Percentiles rank a stretch among this genome's conserved stretches.
These are phyloP conservation scores for Avena atlantica DNA, from an alignment of 176 grass and related monocot species.

Conservation along the genomic window DNA sequence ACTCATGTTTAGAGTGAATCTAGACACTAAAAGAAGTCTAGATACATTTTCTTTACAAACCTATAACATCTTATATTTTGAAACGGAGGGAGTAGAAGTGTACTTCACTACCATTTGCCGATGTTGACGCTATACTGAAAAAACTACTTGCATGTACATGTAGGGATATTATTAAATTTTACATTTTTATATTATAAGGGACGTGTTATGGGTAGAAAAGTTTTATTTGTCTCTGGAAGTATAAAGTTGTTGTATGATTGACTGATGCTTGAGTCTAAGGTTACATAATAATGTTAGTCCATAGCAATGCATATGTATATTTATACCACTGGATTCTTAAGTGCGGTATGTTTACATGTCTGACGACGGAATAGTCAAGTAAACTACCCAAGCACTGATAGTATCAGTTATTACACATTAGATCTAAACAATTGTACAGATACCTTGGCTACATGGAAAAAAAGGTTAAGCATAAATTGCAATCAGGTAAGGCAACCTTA, in stretches of 20 bases:
- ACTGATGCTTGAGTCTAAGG: background rate
- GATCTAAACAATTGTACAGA: background rate
- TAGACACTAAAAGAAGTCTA: no score
- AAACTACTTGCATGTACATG: background rate
- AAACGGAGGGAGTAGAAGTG: no score
- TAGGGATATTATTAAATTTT: background rate
- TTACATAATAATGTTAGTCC: background rate
- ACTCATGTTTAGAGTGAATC: no score
- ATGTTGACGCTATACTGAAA: background rate
- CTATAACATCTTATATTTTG: no score
- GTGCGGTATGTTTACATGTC: background rate
- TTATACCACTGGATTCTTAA: background rate
- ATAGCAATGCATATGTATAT: background rate
- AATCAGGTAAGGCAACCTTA: background rate
- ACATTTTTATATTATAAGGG: background rate
- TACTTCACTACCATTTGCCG: no score
- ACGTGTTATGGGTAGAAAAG: background rate
- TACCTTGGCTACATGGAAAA: background rate
- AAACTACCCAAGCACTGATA: background rate
- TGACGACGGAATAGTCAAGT: background rate
- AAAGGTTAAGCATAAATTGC: background rate
- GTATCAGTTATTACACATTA: background rate
- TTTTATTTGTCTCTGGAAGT: background rate
- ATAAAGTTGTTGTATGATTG: background rate
- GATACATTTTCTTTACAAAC: no score